Conservation (phyloP, 441 rosid genomes). For the Pelargonium australe region DNA sequence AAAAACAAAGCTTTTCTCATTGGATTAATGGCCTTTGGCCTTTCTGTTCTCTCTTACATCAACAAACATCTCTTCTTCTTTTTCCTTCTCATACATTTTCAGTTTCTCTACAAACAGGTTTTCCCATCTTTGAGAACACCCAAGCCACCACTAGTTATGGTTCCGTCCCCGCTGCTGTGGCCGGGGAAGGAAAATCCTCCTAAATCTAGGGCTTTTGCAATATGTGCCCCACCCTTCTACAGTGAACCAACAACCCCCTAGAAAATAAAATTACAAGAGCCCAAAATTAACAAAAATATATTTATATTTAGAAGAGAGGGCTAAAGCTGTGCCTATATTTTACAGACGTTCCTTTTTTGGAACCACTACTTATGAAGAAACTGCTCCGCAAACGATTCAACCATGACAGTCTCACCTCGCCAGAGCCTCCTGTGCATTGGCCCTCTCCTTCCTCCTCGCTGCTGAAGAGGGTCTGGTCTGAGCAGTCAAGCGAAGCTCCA, state of each 20-base stretch:
- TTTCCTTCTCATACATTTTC: conserved; percentile 2
- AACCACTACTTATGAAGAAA: conserved; percentile 35
- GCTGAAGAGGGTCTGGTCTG: conserved; percentile 93
- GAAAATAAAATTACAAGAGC: conserved; percentile 29
- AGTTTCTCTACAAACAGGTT: conserved; percentile 2
- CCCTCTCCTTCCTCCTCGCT: conserved; percentile 62
- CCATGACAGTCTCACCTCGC: conserved; percentile 48
- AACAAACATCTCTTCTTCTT: not conserved
- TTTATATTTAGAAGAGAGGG: not conserved
- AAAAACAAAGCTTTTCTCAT: not conserved
- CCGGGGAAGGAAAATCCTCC: conserved; percentile 24
- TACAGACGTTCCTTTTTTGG: conserved; percentile 40
- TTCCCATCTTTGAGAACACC: conserved; percentile 1
- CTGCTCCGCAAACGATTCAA: conserved; percentile 42
- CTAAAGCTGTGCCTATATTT: conserved; percentile 50
- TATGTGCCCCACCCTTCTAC: conserved; percentile 27
- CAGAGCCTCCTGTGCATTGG: conserved; percentile 90
- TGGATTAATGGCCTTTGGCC: conserved; percentile 4
- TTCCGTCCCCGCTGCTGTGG: conserved; percentile 10
- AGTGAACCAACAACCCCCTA: conserved; percentile 24
- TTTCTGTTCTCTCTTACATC: not conserved
- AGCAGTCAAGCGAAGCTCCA: conserved; percentile 94
- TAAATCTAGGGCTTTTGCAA: conserved; percentile 24
- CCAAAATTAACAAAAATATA: not conserved
- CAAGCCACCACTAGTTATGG: not conserved